These are phyloP conservation scores for Beta lomatogona DNA, from an alignment of 179 eudicot genomes.

Conservation along the genomic window DNA sequence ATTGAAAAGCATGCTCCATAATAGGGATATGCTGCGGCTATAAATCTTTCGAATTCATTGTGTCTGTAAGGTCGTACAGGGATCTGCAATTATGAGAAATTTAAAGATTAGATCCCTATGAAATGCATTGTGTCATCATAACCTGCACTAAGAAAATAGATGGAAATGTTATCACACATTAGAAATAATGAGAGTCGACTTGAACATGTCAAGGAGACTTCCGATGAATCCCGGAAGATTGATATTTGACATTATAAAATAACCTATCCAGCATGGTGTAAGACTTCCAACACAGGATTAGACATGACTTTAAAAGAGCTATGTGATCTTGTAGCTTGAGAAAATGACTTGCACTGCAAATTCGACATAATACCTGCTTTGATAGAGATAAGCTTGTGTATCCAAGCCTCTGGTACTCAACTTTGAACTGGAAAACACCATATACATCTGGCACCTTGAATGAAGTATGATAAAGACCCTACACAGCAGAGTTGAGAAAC, in stretches of 20 bases:
- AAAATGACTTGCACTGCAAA: neutral
- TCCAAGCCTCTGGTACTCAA: conserved; percentile 93
- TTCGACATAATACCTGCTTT: conserved; percentile 65
- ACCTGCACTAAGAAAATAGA: neutral
- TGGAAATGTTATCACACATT: too few relatives aligned
- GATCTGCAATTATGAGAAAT: conserved; percentile 54
- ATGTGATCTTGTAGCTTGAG: neutral
- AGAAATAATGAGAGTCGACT: too few relatives aligned
- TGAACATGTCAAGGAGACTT: neutral
- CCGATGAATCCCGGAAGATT: neutral
- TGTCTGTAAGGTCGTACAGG: conserved; percentile 92
- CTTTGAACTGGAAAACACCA: conserved; percentile 96
- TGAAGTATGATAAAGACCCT: conserved; percentile 78
- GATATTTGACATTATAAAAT: neutral
- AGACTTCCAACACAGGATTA: neutral
- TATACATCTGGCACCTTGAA: conserved; percentile 95
- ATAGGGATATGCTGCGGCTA: conserved; percentile 83
- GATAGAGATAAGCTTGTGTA: conserved; percentile 85
- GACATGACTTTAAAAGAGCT: neutral
- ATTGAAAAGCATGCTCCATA: conserved; percentile 86
- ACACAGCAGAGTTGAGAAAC: conserved; percentile 22
- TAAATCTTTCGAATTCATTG: conserved; percentile 89
- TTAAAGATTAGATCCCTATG: neutral
- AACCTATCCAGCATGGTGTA: neutral
- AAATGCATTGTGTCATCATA: neutral